Percentiles rank a stretch among this genome's conserved stretches.
Conservation (phyloP, 2,329 filamentous ascomycete species). For the Emmonsiellopsis sp. region DNA sequence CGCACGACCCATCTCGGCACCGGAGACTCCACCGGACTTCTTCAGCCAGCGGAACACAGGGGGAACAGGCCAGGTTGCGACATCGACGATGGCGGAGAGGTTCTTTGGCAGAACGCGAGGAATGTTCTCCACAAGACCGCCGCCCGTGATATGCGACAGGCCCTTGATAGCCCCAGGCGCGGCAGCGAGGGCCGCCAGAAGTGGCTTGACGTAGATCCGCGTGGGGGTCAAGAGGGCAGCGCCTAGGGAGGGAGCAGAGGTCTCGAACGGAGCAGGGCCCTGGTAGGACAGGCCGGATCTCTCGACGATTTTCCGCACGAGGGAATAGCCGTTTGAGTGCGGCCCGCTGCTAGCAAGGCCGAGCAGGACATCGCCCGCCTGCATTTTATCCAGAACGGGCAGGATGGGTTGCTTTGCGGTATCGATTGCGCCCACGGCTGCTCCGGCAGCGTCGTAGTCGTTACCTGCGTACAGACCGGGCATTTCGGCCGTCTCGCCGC, state of each 20-base stretch:
- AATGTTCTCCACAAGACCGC: slow-evolving; percentile 86
- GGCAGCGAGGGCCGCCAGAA: slow-evolving; percentile 54
- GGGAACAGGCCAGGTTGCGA: slow-evolving; percentile 63
- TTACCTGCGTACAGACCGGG: slow-evolving; percentile 82
- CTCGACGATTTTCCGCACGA: slow-evolving; percentile 84
- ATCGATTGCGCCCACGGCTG: slow-evolving; percentile 73
- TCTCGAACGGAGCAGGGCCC: slow-evolving; percentile 67
- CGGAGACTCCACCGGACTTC: slow-evolving; percentile 56
- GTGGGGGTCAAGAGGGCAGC: slow-evolving; percentile 78
- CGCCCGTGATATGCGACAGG: slow-evolving; percentile 93
- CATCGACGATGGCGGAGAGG: slow-evolving; percentile 73
- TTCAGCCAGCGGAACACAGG: slow-evolving; percentile 84
- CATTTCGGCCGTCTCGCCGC: slow-evolving; percentile 97
- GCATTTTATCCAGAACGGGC: slow-evolving; percentile 68
- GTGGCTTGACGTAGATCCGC: slow-evolving; percentile 79
- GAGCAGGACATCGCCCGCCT: slow-evolving; percentile 71
- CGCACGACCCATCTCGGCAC: slow-evolving; percentile 75
- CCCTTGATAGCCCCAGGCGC: slow-evolving; percentile 56
- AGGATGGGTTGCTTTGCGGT: slow-evolving; percentile 52
- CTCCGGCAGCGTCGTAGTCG: slow-evolving; percentile 88
- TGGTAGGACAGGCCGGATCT: slow-evolving; percentile 61
- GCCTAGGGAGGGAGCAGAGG: slow-evolving; percentile 49
- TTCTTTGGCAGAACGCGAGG: slow-evolving; percentile 79
- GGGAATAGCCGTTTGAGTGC: slow-evolving; percentile 95
- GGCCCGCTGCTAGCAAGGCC: slow-evolving; percentile 78